phyloP scores from a whole-genome alignment of 257 asterid genomes.

The Solanum rostratum region DNA sequence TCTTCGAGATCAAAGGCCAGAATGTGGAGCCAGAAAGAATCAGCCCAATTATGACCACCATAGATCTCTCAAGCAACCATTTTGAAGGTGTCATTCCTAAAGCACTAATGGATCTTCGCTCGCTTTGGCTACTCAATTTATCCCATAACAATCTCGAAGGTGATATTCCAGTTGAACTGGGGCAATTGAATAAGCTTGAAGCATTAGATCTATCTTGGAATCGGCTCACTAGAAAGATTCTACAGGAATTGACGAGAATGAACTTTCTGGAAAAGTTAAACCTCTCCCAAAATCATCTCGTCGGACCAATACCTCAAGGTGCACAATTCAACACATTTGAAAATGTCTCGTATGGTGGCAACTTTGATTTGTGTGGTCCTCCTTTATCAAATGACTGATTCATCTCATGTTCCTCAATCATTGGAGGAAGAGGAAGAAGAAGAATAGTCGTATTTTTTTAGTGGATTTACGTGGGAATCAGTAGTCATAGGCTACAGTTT shows the following conservation, averaged over 20 bases:
- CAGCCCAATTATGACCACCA: background rate
- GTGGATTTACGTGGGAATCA: background rate
- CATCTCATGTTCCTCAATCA: background rate
- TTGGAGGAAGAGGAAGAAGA: background rate
- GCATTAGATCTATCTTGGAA: background rate
- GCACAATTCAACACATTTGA: background rate
- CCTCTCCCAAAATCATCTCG: background rate
- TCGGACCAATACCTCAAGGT: background rate
- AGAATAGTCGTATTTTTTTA: background rate
- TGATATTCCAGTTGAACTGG: background rate
- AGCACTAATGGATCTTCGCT: background rate
- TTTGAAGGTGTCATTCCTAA: background rate
- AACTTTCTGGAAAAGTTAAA: background rate
- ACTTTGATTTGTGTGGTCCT: background rate
- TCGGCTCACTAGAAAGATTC: background rate
- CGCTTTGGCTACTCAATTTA: background rate
- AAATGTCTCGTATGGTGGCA: background rate
- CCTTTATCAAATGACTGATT: background rate
- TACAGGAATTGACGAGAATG: background rate
- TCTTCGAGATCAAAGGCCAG: background rate
- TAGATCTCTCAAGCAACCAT: background rate
- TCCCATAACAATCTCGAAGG: background rate
- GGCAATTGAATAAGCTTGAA: background rate
- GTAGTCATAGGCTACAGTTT: background rate
- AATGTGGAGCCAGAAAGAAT: background rate